Evolutionary conservation across 1,284 basidiomycete genomes (phyloP), one percentile per base, ranked within the genome.

Genomic region (Uromyces viciae-fabae): DNA sequence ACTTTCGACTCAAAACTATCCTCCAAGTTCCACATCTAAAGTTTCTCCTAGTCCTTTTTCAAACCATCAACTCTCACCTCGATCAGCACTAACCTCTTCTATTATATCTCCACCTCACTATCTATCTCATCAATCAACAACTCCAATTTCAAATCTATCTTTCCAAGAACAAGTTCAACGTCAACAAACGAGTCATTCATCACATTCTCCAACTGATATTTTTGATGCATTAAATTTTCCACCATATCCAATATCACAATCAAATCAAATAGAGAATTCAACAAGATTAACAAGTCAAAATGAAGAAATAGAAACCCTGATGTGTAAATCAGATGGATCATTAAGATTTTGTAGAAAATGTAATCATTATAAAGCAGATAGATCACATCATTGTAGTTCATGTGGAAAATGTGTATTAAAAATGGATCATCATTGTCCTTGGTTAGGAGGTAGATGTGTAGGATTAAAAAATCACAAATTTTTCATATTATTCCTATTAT

Each of bases 401-500:
- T 85, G 85, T 56, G 81, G 82, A 0, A 36, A 81, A 22, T 85
- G 85, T 58, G 83, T 85, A 0, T 82, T 85, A 11, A 83, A 69
- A n/a, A 75, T 75, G 78, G 78, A 80, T 46, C 78, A 80, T 66
- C 85, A 85, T 81, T 85, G 85, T 46, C 85, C 85, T 0, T 85
- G 85, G 85, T 81, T 85, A 25, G 84, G 84, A 14, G 83, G 82
- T 1, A 84, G 84, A 36, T 87, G 86, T 81, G 85, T 86, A 2
- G 86, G 85, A 8, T 82, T 84, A 22, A 74, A 83, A 38, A 87
- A 87, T 69, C 86, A 87, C 82, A 84, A 85, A 38, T 83, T 85
- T 81, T 87, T 87, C 80, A 83, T 87, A 33, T 84, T 86, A 31
- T 86, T 86, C 71, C 82, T 87, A 36, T 31, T 81, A 28, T 86